Conservation (phyloP, 768 basidiomycete genomes). For the Mrakia frigida region DNA sequence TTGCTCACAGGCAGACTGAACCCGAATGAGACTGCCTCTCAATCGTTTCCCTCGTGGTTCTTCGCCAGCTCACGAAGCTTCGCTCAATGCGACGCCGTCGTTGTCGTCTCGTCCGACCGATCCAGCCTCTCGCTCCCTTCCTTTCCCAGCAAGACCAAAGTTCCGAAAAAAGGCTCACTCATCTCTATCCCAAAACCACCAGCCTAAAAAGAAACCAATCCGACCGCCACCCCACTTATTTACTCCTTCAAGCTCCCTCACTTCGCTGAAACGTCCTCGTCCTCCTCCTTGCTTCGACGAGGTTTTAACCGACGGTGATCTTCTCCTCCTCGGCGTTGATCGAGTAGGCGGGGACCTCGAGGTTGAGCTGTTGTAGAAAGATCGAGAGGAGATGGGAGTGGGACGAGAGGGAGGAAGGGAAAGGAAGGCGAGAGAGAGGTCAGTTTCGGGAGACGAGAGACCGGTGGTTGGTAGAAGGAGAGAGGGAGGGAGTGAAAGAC, state of each 20-base stretch:
- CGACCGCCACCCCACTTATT: neutral
- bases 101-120: neutral
- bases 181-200: conserved; percentile 11
- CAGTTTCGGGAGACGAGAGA: neutral
- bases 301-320: conserved; percentile 32
- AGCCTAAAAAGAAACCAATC: neutral
- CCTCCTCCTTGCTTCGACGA: neutral
- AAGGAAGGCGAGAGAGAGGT: neutral
- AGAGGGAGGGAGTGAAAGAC: conserved; percentile 39
- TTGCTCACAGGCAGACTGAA: too few species aligned
- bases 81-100: too few species aligned
- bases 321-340: conserved; percentile 54
- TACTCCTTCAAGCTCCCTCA: neutral
- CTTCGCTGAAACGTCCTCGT: neutral
- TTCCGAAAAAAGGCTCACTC: conserved; percentile 3
- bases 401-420: neutral
- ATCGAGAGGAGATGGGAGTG: conserved; percentile 22
- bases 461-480: neutral
- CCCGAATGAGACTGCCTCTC: too few species aligned
- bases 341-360: conserved; percentile 84
- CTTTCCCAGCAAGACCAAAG: neutral
- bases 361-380: conserved; percentile 61
- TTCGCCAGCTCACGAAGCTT: too few species aligned
- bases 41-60: too few species aligned
- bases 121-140: neutral